Base-by-base conservation (phyloP, 1,284 basidiomycete genomes). In the Afroboletus lepidellus region DNA sequence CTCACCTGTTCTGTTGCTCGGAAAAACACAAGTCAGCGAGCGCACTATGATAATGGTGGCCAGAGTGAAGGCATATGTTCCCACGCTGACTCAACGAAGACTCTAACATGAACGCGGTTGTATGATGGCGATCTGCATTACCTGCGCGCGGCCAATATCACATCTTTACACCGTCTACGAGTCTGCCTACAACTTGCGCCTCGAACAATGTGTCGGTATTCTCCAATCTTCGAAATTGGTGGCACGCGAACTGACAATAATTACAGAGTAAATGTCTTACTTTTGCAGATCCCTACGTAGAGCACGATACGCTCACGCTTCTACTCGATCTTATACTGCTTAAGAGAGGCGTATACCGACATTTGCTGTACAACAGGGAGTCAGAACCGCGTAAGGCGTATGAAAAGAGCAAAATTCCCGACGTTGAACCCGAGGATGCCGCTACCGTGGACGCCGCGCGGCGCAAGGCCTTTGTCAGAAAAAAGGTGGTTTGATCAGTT, bases 281-380 rank as follows among this genome's bases (percentile, higher is more conserved):
- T 12, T 92, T 95, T 64, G 87, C 87, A 1, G 94, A 97, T 69
- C 91, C 90, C 53, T 92, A 95, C 59, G 90, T 96, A 55, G 92
- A 96, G 65, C 88, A 94, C 58, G 92, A 94, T 58, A 73, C 78
- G 0, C 73, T 94, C 46, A 85, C 86, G 1, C 74, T 96, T 20
- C 71, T 92, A 2, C 77, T 96, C 41, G 94, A 96, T 69, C 76
- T 96, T 9, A 89, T 96, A 48, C 77, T 96, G 24, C 79, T 96
- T 39, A 96, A 95, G 67, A 78, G 90, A 20, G 85, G 85, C 21
- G 93, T 95, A 1, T 96, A 90, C 66, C 77, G 91, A 13, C 94
- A 97, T 72, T 72, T 97, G 23, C 73, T 97, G n/a, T 96, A 91
- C 67, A 97, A 97, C 63, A 77, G 91, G 39, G 90, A 84, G 5